A percentile compares a stretch with the other conserved stretches of the same genome.
phyloP scores from a whole-genome alignment of 2,329 filamentous ascomycete genomes.

The Aspergillus pseudoglaucus region DNA sequence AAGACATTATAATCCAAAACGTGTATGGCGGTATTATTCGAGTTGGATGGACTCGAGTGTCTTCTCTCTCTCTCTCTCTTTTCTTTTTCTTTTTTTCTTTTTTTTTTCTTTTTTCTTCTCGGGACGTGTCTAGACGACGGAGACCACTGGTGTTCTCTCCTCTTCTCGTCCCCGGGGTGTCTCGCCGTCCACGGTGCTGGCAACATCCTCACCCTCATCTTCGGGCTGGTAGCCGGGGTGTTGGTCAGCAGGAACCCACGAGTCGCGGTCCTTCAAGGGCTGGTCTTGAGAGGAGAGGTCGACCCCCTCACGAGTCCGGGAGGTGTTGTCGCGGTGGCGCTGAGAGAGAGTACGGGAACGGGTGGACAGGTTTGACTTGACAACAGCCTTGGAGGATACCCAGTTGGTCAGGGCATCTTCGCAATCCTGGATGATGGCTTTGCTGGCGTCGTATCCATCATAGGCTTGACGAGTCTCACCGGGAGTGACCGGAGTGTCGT shows the following conservation, averaged over 20 bases:
- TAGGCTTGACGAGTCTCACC: constrained; percentile 94
- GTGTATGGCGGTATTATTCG: too few species aligned
- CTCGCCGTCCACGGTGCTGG: constrained; percentile 28
- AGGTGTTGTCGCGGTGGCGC: constrained; percentile 68
- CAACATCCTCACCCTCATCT: constrained; percentile 32
- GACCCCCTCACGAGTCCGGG: constrained; percentile 61
- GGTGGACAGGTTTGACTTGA: constrained; percentile 78
- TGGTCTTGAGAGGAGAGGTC: constrained; percentile 79
- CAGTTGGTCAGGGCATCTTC: constrained; percentile 96
- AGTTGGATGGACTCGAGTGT: too few species aligned
- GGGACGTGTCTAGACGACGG: constrained; percentile 5
- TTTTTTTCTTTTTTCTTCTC: background rate
- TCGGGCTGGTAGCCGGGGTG: constrained; percentile 40
- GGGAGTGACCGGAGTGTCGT: constrained; percentile 93
- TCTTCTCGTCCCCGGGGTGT: constrained; percentile 28
- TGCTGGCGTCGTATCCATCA: constrained; percentile 96
- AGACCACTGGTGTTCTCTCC: constrained; percentile 22
- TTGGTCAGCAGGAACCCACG: constrained; percentile 71
- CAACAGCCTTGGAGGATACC: constrained; percentile 83
- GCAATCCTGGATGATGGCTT: constrained; percentile 98
- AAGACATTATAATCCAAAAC: constrained; percentile 1
- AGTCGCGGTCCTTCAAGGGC: constrained; percentile 67
- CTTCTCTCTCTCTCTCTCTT: constrained; percentile 1
- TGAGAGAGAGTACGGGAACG: constrained; percentile 83
- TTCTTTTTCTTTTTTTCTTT: background rate